Evolutionary conservation across 495 filamentous ascomycete genomes (phyloP), one percentile per base, ranked within the genome.

Genomic region (Tetracladium setigerum): DNA sequence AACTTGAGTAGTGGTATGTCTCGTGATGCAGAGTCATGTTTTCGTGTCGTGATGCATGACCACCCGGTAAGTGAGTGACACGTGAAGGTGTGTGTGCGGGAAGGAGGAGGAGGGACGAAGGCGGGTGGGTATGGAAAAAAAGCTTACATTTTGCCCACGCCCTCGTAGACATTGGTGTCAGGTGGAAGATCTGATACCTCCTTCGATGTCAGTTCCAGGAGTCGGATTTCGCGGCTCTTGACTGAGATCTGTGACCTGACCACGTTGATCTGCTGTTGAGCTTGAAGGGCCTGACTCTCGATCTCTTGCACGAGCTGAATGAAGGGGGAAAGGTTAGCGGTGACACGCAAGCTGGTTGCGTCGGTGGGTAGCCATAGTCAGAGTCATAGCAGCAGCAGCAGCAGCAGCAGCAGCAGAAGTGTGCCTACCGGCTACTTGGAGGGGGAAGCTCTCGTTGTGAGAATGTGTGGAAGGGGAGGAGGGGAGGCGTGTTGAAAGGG

Each of bases 111-210:
- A 8, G 37, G 42, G n/a, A n/a, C n/a, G n/a, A n/a, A n/a, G n/a
- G n/a, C n/a, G n/a, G 31, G 31, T 34, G n/a, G 31, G 9, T 34
- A n/a, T n/a, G n/a, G n/a, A n/a, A n/a, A n/a, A n/a, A 33, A 27
- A 18, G 65, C 84, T 62, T 63, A 95, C 92, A 98, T 96, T 71
- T 95, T 96, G 17, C 92, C 92, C 5, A 96, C 85, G 2, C 91
- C 91, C 63, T 96, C 91, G 55, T 96, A 98, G 9, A 95, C 81
- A 15, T 79, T 81, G 0, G 90, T 95, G 33, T 82, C 76, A 32
- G 75, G 68, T n/a, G 91, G 84, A 50, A 98, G 62, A 8, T 81
- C 71, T 24, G 79, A 75, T 41, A 96, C 70, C 66, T 98, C 92
- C 47, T 74, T 86, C 8, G 81, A 78, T 27, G 92, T 96, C 47